Evolutionary conservation across 1,284 basidiomycete genomes (phyloP).

Genomic region (Athelia sp.): DNA sequence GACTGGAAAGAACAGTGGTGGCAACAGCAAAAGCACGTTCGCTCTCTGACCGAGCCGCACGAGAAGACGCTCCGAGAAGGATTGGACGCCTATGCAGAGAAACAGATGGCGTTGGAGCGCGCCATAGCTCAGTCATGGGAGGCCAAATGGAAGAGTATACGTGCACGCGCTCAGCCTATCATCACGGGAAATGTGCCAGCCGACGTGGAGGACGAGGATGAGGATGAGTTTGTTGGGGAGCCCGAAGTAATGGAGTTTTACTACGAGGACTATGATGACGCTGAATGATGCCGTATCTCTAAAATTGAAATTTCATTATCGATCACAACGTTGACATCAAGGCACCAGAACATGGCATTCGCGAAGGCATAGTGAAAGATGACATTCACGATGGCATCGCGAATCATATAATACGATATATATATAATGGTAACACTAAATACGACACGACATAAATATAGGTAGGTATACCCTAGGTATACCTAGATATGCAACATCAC

Average conservation of each 20-base stretch:
- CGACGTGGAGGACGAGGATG: not conserved
- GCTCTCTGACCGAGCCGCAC: not conserved
- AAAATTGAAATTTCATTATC: no score
- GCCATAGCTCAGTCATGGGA: not conserved
- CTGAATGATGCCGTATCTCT: no score
- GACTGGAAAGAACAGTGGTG: not conserved
- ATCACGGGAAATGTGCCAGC: not conserved
- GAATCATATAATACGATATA: no score
- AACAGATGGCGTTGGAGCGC: not conserved
- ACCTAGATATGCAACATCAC: no score
- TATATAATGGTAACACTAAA: no score
- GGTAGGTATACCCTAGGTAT: no score
- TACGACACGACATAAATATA: no score
- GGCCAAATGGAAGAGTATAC: not conserved
- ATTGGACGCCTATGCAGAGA: not conserved
- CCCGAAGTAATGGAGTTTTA: not conserved
- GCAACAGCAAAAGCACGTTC: not conserved
- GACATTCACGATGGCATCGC: no score
- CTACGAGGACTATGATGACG: no score
- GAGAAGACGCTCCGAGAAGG: not conserved
- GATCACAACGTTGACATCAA: no score
- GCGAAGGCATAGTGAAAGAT: no score
- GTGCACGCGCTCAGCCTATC: not conserved
- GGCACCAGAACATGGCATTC: no score
- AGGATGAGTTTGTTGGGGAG: not conserved